Percentiles rank a stretch among this genome's conserved stretches.
Conservation (phyloP, 495 filamentous ascomycete species). For the Penicillium paradoxum region DNA sequence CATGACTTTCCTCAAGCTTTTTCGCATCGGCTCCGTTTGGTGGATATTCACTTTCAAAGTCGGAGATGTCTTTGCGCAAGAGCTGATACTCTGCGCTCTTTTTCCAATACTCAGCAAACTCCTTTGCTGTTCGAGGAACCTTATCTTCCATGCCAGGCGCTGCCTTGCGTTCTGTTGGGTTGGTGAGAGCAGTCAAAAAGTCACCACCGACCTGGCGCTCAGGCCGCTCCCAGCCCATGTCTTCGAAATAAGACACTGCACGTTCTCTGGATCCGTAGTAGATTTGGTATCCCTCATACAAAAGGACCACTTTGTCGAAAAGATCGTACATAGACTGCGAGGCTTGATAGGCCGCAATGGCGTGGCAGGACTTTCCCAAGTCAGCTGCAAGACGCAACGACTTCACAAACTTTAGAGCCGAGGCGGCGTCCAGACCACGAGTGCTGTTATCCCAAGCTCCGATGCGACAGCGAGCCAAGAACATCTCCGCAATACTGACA, state of each 20-base stretch:
- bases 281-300: slow-evolving; percentile 60
- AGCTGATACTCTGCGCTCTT: slow-evolving; percentile 45
- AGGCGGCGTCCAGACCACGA: slow-evolving; percentile 73
- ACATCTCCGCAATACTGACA: slow-evolving; percentile 44
- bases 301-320: slow-evolving; percentile 55
- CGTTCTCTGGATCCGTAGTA: slow-evolving; percentile 54
- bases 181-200: slow-evolving; percentile 68
- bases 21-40: slow-evolving; percentile 23
- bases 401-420: slow-evolving; percentile 64
- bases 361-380: slow-evolving; percentile 60
- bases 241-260: slow-evolving; percentile 55
- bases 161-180: slow-evolving; percentile 54
- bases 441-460: slow-evolving; percentile 80
- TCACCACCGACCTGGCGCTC: slow-evolving; percentile 58
- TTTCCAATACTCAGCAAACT: slow-evolving; percentile 58
- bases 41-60: slow-evolving; percentile 27
- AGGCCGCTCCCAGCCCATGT: slow-evolving; percentile 54
- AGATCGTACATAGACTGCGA: slow-evolving; percentile 69
- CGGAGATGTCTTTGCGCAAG: slow-evolving; percentile 38
- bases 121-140: slow-evolving; percentile 62
- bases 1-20: too few species aligned
- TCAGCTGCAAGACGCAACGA: slow-evolving; percentile 65
- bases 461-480: slow-evolving; percentile 60
- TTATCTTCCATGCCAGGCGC: slow-evolving; percentile 54
- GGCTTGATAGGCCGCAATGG: slow-evolving; percentile 75